A percentile compares a stretch with the other conserved stretches of the same genome.
phyloP scores from a whole-genome alignment of 441 rosid genomes.

The Erodium trifolium region DNA sequence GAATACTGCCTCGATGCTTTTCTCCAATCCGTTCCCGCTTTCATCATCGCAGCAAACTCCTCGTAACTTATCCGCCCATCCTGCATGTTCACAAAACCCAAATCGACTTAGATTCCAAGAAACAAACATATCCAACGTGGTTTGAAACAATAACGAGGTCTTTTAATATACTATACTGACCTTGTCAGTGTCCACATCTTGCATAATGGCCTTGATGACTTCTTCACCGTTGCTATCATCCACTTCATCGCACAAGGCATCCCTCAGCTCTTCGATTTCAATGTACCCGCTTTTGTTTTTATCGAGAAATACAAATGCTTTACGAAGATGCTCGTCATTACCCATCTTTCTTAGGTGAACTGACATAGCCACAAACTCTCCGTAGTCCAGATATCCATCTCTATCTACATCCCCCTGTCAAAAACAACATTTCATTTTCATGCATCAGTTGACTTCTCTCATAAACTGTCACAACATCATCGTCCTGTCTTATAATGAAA shows the following conservation, averaged over 20 bases:
- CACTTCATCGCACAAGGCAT: constrained; percentile 49
- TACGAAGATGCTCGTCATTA: constrained; percentile 56
- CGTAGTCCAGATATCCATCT: constrained; percentile 55
- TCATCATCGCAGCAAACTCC: constrained; percentile 63
- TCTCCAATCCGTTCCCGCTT: constrained; percentile 67
- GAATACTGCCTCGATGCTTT: constrained; percentile 63
- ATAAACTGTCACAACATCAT: too few relatives aligned
- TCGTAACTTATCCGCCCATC: constrained; percentile 55
- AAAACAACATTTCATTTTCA: background rate
- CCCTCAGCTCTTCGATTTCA: constrained; percentile 58
- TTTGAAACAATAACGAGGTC: too few relatives aligned
- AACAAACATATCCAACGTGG: background rate
- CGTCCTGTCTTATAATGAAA: too few relatives aligned
- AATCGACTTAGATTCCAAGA: too few relatives aligned
- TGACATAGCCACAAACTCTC: constrained; percentile 62
- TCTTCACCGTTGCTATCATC: constrained; percentile 44
- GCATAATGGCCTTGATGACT: constrained; percentile 57
- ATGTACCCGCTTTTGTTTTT: constrained; percentile 46
- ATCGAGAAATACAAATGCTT: constrained; percentile 60
- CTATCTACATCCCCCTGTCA: constrained; percentile 55
- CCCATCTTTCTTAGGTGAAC: constrained; percentile 66
- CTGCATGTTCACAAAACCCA: constrained; percentile 22
- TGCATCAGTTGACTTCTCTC: too few relatives aligned
- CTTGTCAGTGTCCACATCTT: constrained; percentile 71
- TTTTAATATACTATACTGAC: constrained; percentile 22